A percentile compares a stretch with the other conserved stretches of the same genome.
These are phyloP conservation scores for Exophiala xenobiotica DNA, from an alignment of 2,329 filamentous ascomycete species.

Conservation along the genomic window DNA sequence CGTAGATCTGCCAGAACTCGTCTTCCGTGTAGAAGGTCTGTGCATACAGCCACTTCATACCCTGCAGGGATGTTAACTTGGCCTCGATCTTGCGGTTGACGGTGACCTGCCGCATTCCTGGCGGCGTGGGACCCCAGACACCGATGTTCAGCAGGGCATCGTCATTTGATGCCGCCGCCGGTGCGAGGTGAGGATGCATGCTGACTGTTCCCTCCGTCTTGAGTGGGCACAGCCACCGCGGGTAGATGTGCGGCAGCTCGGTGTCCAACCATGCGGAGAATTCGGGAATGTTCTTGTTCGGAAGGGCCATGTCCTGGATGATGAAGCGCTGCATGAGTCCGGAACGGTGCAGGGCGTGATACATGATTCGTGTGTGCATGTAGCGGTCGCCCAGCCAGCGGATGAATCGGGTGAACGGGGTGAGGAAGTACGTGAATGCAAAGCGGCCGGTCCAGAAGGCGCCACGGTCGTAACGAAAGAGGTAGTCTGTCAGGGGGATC, in stretches of 20 bases:
- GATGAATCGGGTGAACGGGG: constrained; percentile 60
- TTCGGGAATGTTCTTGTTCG: constrained; percentile 50
- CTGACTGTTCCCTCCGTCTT: constrained; percentile 13
- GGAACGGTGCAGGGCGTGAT: constrained; percentile 61
- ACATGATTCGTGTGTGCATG: constrained; percentile 62
- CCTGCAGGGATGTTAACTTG: constrained; percentile 67
- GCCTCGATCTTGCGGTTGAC: constrained; percentile 70
- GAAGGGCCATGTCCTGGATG: constrained; percentile 63
- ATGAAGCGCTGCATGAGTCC: constrained; percentile 57
- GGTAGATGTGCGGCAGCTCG: constrained; percentile 47
- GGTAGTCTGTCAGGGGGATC: constrained; percentile 39
- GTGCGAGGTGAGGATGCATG: constrained; percentile 20
- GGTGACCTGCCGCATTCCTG: constrained; percentile 59
- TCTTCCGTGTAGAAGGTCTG: constrained; percentile 76
- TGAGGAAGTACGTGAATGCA: constrained; percentile 61
- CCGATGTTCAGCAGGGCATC: constrained; percentile 54
- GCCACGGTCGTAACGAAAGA: constrained; percentile 58
- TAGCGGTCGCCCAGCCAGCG: constrained; percentile 61
- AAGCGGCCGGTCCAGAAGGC: constrained; percentile 64
- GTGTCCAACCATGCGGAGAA: constrained; percentile 56
- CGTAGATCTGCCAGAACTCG: constrained; percentile 47
- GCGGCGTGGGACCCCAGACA: constrained; percentile 77
- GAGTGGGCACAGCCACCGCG: constrained; percentile 60
- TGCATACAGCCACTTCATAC: constrained; percentile 85
- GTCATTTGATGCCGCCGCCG: neutral